phyloP scores from a whole-genome alignment of 306 rosid species.

The Cicer yamashitae region DNA sequence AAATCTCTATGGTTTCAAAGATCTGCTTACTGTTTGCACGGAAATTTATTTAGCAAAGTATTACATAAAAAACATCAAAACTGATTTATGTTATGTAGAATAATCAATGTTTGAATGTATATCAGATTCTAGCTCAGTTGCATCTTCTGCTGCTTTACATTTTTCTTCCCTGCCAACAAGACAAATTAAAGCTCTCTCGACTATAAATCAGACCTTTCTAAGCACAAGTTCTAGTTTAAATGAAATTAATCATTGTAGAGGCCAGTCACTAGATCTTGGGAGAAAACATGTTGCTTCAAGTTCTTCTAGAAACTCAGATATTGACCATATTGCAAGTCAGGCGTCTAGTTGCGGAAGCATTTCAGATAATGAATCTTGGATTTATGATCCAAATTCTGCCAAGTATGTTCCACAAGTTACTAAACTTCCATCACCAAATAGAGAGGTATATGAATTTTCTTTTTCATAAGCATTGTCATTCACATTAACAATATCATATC shows the following conservation, averaged over 20 bases:
- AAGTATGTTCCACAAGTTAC: constrained; percentile 41
- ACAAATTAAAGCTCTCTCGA: constrained; percentile 75
- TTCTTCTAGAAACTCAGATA: constrained; percentile 57
- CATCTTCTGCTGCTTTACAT: constrained; percentile 52
- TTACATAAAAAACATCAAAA: constrained; percentile 23
- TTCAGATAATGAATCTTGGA: constrained; percentile 57
- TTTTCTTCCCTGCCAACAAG: constrained; percentile 67
- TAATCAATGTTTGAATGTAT: constrained; percentile 21
- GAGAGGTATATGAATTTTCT: constrained; percentile 58
- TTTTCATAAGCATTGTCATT: constrained; percentile 9
- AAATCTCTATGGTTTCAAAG: not conserved
- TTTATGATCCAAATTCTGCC: constrained; percentile 54
- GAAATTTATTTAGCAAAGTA: constrained; percentile 31
- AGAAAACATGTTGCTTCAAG: constrained; percentile 46
- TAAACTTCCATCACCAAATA: constrained; percentile 52
- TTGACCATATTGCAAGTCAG: constrained; percentile 48
- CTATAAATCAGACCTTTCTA: constrained; percentile 62
- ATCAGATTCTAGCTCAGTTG: constrained; percentile 63
- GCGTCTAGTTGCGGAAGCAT: constrained; percentile 60
- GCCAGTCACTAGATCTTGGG: constrained; percentile 62
- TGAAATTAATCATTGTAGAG: constrained; percentile 53
- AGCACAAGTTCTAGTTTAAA: constrained; percentile 44
- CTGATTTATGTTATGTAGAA: constrained; percentile 8
- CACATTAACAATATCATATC: constrained; percentile 11
- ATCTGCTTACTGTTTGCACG: not conserved